These are phyloP conservation scores for Dipteronia sinensis DNA, from an alignment of 345 rosid species.

Conservation along the genomic window DNA sequence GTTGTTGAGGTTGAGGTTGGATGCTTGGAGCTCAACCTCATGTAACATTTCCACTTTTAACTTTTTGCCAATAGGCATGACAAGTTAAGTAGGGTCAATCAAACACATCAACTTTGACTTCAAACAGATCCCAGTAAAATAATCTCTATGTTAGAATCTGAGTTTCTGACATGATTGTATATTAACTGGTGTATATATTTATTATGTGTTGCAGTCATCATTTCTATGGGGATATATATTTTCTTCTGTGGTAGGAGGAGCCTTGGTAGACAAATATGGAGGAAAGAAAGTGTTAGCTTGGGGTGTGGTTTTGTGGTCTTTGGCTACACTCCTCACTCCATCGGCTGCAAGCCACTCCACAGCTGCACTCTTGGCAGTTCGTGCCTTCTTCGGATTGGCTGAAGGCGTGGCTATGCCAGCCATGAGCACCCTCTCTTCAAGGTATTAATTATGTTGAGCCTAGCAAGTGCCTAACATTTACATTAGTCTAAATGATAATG, in stretches of 20 bases:
- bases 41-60: no score
- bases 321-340: constrained; percentile 90
- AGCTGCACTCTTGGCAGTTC: constrained; percentile 55
- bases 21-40: neutral
- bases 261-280: constrained; percentile 81
- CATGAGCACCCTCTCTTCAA: constrained; percentile 80
- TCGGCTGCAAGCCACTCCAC: constrained; percentile 92
- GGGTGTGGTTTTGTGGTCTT: constrained; percentile 89
- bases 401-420: constrained; percentile 94
- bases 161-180: neutral
- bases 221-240: constrained; percentile 97
- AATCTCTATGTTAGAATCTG: no score
- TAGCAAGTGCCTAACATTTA: neutral
- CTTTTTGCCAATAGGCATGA: neutral
- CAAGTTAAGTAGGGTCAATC: neutral
- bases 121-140: no score
- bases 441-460: constrained; percentile 37
- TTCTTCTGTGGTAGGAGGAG: constrained; percentile 87
- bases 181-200: neutral
- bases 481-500: neutral
- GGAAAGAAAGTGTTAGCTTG: constrained; percentile 85
- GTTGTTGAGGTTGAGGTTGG: no score
- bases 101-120: neutral
- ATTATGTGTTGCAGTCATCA: constrained; percentile 58
- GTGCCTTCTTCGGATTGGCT: constrained; percentile 89